A percentile compares a stretch with the other conserved stretches of the same genome.
These are phyloP conservation scores for Chaetomium cochliodes DNA, from an alignment of 495 filamentous ascomycete species.

Conservation along the genomic window DNA sequence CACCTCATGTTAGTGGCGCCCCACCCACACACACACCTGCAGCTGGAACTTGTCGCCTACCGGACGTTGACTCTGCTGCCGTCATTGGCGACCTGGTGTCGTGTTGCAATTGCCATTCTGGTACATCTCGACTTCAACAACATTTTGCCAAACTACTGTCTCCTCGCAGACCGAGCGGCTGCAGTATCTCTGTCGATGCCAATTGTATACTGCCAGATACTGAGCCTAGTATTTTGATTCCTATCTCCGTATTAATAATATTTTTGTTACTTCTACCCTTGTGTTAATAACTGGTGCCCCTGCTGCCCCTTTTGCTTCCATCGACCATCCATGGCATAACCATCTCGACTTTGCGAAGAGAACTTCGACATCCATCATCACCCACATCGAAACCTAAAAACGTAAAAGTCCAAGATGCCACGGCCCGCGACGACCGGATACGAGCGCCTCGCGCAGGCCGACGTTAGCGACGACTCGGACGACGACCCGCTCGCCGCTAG, in stretches of 20 bases:
- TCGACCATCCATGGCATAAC: not conserved
- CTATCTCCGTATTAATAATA: slow-evolving; percentile 1
- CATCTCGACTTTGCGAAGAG: not conserved
- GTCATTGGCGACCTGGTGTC: slow-evolving; percentile 6
- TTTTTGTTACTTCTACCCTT: not conserved
- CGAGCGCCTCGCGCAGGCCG: slow-evolving; percentile 86
- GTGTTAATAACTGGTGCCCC: not conserved
- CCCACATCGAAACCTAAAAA: not conserved
- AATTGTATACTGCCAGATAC: not conserved
- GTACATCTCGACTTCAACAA: not conserved
- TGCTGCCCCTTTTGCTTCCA: slow-evolving; percentile 2
- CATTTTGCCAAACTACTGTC: not conserved
- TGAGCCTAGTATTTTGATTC: not conserved
- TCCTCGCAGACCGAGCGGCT: not conserved
- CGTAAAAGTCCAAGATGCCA: slow-evolving; percentile 39
- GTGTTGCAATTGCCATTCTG: not conserved
- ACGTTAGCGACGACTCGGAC: slow-evolving; percentile 78
- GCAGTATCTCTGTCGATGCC: not conserved
- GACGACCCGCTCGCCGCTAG: slow-evolving; percentile 58
- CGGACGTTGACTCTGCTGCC: not conserved
- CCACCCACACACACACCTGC: not conserved
- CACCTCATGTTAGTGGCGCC: not conserved
- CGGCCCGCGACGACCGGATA: slow-evolving; percentile 84
- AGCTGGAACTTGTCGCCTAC: not conserved
- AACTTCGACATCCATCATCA: not conserved